Percentiles rank a stretch among this genome's conserved stretches.
These are phyloP conservation scores for Phytophthora ohioensis DNA, from an alignment of 352 stramenopile genomes.

Conservation along the genomic window DNA sequence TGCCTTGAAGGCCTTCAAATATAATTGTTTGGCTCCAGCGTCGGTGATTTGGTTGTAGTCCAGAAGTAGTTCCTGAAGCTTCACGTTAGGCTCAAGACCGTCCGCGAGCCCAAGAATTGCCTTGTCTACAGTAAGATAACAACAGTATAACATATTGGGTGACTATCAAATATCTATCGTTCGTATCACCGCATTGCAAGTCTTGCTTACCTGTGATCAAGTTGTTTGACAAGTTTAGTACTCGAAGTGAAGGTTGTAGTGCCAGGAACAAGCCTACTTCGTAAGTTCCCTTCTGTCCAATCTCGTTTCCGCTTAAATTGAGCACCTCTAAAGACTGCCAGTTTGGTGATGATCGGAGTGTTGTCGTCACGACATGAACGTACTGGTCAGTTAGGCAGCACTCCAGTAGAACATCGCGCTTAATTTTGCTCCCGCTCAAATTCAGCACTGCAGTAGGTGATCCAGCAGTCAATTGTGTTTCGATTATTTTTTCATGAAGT, in stretches of 20 bases:
- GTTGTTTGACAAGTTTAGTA: slow-evolving; percentile 63
- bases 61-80: slow-evolving; percentile 58
- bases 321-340: slow-evolving; percentile 53
- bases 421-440: slow-evolving; percentile 40
- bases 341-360: slow-evolving; percentile 33
- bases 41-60: slow-evolving; percentile 66
- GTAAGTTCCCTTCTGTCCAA: slow-evolving; percentile 46
- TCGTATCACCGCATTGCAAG: background rate
- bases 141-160: background rate
- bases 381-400: slow-evolving; percentile 44
- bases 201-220: slow-evolving; percentile 51
- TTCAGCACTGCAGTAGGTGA: slow-evolving; percentile 6
- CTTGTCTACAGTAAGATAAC: slow-evolving; percentile 37
- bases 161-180: background rate
- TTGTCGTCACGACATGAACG: slow-evolving; percentile 21
- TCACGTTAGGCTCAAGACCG: slow-evolving; percentile 54
- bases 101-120: slow-evolving; percentile 48
- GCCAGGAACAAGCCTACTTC: slow-evolving; percentile 58
- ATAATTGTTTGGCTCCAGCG: slow-evolving; percentile 51
- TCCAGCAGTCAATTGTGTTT: slow-evolving; percentile 37
- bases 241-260: slow-evolving; percentile 45
- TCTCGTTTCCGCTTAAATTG: slow-evolving; percentile 63
- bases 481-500: slow-evolving; percentile 56
- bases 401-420: slow-evolving; percentile 35
- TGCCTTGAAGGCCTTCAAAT: slow-evolving; percentile 55